Evolutionary conservation across 1,139 yeast genomes (phyloP).

Genomic region (Lodderomyces oxycetoniae): DNA sequence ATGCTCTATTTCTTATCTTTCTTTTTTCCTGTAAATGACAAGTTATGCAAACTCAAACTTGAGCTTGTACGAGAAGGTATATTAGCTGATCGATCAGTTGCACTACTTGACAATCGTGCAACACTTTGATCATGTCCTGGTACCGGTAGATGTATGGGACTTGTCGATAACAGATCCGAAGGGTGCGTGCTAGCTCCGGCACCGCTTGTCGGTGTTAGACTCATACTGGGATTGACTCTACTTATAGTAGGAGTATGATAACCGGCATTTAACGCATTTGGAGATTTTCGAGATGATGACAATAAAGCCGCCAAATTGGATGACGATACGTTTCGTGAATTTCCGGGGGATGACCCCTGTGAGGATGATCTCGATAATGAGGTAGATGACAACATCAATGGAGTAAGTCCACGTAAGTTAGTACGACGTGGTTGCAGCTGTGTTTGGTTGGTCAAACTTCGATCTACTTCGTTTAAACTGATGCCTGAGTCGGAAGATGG

Average conservation of each 20-base stretch:
- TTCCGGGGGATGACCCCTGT: conserved; percentile 24
- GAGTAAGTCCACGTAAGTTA: conserved; percentile 18
- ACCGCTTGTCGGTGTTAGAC: conserved; percentile 5
- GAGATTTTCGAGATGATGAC: conserved; percentile 5
- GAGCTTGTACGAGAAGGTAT: conserved; percentile 22
- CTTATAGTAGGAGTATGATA: not conserved
- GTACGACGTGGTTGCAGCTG: conserved; percentile 20
- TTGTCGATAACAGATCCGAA: conserved; percentile 3
- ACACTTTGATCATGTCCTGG: conserved; percentile 7
- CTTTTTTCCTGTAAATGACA: conserved; percentile 27
- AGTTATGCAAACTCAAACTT: conserved; percentile 26
- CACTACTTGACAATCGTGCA: conserved; percentile 28
- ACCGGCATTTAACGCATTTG: conserved; percentile 6
- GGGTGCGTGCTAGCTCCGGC: conserved; percentile 1
- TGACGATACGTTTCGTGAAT: conserved; percentile 27
- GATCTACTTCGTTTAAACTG: conserved; percentile 26
- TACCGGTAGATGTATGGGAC: conserved; percentile 3
- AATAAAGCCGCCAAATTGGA: conserved; percentile 17
- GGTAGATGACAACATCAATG: conserved; percentile 1
- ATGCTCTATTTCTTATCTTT: conserved; percentile 13
- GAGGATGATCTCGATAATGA: conserved; percentile 21
- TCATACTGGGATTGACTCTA: too few species aligned
- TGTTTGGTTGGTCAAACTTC: conserved; percentile 9
- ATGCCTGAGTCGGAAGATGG: conserved; percentile 46
- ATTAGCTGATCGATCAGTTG: conserved; percentile 29